phyloP scores from a whole-genome alignment of 305 asterid genomes.

The Plantago coronopus region DNA sequence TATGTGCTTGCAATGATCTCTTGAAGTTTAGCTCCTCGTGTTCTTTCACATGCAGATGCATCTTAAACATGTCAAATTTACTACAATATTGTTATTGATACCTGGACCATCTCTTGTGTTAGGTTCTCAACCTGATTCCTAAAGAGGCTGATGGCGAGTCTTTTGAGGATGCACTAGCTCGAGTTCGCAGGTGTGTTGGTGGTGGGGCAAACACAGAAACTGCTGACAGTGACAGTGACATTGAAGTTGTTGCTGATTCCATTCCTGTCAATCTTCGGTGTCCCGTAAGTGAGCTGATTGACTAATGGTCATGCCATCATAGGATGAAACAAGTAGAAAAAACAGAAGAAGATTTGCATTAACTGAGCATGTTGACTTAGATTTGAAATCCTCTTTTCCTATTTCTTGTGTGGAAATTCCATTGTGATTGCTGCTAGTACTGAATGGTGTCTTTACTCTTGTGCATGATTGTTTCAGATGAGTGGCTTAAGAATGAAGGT shows the following conservation, averaged over 20 bases:
- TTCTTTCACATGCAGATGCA: slow-evolving; percentile 13
- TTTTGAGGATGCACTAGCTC: slow-evolving; percentile 90
- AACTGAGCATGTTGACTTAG: neutral
- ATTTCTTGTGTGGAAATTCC: neutral
- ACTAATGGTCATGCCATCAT: neutral
- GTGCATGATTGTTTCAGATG: slow-evolving; percentile 53
- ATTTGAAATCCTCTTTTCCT: slow-evolving; percentile 4
- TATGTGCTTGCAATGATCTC: neutral
- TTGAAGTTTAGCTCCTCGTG: neutral
- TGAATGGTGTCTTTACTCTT: slow-evolving; percentile 23
- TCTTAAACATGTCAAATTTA: neutral
- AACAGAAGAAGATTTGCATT: neutral
- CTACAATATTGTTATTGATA: slow-evolving; percentile 19
- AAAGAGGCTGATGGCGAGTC: slow-evolving; percentile 81
- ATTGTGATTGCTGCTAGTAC: neutral
- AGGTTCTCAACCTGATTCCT: slow-evolving; percentile 84
- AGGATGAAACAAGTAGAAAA: neutral
- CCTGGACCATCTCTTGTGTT: slow-evolving; percentile 19
- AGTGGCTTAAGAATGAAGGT: slow-evolving; percentile 95
- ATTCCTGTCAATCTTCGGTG: slow-evolving; percentile 93
- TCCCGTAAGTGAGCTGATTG: slow-evolving; percentile 65
- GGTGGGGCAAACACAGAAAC: slow-evolving; percentile 81
- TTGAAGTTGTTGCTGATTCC: slow-evolving; percentile 95
- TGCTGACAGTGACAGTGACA: slow-evolving; percentile 96
- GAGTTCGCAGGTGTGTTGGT: slow-evolving; percentile 94